Percentiles rank a stretch among this genome's conserved stretches.
phyloP scores from a whole-genome alignment of 345 rosid genomes.

The Triadica sebifera region DNA sequence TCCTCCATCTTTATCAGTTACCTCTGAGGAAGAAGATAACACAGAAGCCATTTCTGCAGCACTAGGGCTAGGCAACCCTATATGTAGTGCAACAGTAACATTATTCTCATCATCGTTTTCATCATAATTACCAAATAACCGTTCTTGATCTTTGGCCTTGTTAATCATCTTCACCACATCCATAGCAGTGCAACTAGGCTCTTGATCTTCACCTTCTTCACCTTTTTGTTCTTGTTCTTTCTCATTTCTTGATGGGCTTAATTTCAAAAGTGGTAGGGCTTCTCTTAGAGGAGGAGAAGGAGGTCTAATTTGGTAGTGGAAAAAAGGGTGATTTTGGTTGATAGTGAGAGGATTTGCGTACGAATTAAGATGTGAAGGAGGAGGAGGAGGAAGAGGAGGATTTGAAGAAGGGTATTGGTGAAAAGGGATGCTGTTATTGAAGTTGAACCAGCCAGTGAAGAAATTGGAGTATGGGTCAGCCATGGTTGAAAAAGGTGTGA shows the following conservation, averaged over 20 bases:
- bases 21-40: conserved; percentile 45
- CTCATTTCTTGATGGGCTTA: conserved; percentile 59
- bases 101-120: conserved; percentile 31
- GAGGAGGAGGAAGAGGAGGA: too few species aligned
- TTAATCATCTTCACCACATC: conserved; percentile 22
- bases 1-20: conserved; percentile 31
- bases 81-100: conserved; percentile 87
- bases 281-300: conserved; percentile 85
- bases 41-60: conserved; percentile 70
- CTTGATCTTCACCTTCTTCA: conserved; percentile 16
- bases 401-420: conserved; percentile 24
- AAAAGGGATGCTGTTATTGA: conserved; percentile 36
- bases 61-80: conserved; percentile 92
- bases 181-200: conserved; percentile 29
- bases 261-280: conserved; percentile 73
- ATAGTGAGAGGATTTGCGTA: conserved; percentile 11
- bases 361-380: conserved; percentile 9
- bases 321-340: conserved; percentile 20
- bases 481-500: conserved; percentile 45
- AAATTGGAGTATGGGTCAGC: conserved; percentile 79
- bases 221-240: conserved; percentile 24
- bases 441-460: conserved; percentile 55
- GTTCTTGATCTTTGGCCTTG: conserved; percentile 23
- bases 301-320: conserved; percentile 43
- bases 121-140: background rate